Percentiles rank a stretch among this genome's conserved stretches.
These are phyloP conservation scores for Podaxis sp. DNA, from an alignment of 768 basidiomycete genomes.

Conservation along the genomic window DNA sequence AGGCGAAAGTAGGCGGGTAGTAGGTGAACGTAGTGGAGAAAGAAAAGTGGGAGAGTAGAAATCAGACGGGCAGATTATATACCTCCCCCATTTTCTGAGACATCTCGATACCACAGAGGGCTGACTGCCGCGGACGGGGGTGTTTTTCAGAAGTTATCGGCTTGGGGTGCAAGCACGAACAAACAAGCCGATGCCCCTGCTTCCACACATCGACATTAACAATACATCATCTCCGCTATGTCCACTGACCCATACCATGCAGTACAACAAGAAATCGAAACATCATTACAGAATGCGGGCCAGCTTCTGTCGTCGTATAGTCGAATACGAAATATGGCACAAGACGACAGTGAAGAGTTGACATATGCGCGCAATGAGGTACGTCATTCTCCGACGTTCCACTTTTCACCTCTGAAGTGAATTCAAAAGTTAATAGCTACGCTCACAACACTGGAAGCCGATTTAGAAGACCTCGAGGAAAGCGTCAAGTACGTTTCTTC, in stretches of 20 bases:
- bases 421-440: constrained; percentile 65
- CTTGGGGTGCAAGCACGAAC: neutral
- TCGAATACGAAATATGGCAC: constrained; percentile 74
- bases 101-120: neutral
- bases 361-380: constrained; percentile 80
- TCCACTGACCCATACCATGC: constrained; percentile 85
- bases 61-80: neutral
- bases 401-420: neutral
- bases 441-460: constrained; percentile 76
- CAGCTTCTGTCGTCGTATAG: constrained; percentile 74
- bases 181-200: neutral
- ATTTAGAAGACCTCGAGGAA: constrained; percentile 91
- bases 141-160: neutral
- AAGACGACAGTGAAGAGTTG: constrained; percentile 76
- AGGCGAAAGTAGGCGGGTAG: neutral
- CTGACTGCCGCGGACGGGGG: neutral
- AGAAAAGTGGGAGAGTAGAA: neutral
- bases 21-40: neutral
- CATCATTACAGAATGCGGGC: constrained; percentile 66
- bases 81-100: neutral
- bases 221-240: constrained; percentile 35
- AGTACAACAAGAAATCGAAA: constrained; percentile 80
- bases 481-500: constrained; percentile 69
- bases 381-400: constrained; percentile 15
- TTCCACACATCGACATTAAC: neutral